Base-by-base conservation (phyloP, 257 asterid species). In the Cynanchum wilfordii region DNA sequence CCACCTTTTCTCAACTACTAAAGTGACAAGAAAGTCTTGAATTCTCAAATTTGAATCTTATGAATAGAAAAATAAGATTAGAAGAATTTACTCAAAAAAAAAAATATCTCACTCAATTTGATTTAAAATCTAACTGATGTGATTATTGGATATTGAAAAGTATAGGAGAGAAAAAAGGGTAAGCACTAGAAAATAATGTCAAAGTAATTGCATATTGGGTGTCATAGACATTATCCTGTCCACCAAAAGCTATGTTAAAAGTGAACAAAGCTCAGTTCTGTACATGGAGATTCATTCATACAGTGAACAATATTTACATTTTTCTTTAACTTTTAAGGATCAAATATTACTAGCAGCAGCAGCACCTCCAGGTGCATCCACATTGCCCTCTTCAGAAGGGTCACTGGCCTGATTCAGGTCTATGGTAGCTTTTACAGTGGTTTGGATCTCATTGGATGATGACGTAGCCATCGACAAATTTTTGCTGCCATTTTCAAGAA, bases 381-480 rank as follows among this genome's bases (percentile, higher is more conserved):
- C 12, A 42, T 51, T 63, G 69, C 75, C 76, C 51, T 59, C 68
- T 44, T 70, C 79, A 24, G n/a, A 33, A 40, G 51, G 49, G 16
- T 79, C 77, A 40, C 66, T 73, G 75, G 45, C 74, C 75, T 73
- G 51, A 24, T 79, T 82, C 25, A 62, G 59, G 40, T 72, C 68
- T n/a, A 75, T 76, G 72, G 78, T 52, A 71, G 75, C 71, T 7
- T 60, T 75, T 63, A 45, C 50, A 15, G 73, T 50, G 73, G 72
- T 76, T 29, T 58, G 69, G 55, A 68, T 72, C 56, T 76, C 84
- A 12, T 68, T 54, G 22, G 90, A 77, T 16, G 81, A 56, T 54
- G 72, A 51, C 54, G 72, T 69, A 69, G 55, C 82, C 27, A 75
- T 78, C 24, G 70, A 55, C 59, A 55, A 68, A 72, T 79, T 81